phyloP scores from a whole-genome alignment of 2,329 filamentous ascomycete species.

The Aspergillus pseudoglaucus region DNA sequence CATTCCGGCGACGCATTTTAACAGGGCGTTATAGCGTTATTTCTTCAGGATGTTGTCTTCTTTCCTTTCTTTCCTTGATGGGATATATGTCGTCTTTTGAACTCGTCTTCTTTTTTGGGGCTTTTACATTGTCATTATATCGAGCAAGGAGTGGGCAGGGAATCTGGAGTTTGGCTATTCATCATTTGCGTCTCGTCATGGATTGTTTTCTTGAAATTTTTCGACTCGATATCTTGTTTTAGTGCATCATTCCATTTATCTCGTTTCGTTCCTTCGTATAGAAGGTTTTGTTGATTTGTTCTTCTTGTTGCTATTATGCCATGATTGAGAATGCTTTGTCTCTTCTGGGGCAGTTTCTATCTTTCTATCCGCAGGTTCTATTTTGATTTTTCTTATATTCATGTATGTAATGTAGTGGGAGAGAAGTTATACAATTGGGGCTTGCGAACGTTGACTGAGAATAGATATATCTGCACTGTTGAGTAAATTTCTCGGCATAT shows the following conservation, averaged over 20 bases:
- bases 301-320: neutral
- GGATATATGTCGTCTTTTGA: neutral
- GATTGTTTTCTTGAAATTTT: neutral
- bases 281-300: neutral
- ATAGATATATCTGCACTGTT: too few species aligned
- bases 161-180: slow-evolving; percentile 11
- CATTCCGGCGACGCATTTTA: slow-evolving; percentile 17
- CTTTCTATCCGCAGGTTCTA: neutral
- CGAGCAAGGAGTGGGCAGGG: slow-evolving; percentile 21
- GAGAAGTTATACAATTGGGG: too few species aligned
- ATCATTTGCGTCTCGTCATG: slow-evolving; percentile 3
- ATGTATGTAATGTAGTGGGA: neutral
- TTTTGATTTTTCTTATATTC: neutral
- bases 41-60: slow-evolving; percentile 6
- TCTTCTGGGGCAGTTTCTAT: neutral
- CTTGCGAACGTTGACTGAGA: too few species aligned
- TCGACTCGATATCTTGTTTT: neutral
- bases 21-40: slow-evolving; percentile 17
- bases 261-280: neutral
- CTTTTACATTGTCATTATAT: slow-evolving; percentile 8
- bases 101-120: slow-evolving; percentile 2
- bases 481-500: too few species aligned
- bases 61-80: slow-evolving; percentile 5
- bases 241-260: neutral
- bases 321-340: neutral